These are phyloP conservation scores for Kodamaea plutei DNA, from an alignment of 1,139 yeast genomes.

Conservation along the genomic window DNA sequence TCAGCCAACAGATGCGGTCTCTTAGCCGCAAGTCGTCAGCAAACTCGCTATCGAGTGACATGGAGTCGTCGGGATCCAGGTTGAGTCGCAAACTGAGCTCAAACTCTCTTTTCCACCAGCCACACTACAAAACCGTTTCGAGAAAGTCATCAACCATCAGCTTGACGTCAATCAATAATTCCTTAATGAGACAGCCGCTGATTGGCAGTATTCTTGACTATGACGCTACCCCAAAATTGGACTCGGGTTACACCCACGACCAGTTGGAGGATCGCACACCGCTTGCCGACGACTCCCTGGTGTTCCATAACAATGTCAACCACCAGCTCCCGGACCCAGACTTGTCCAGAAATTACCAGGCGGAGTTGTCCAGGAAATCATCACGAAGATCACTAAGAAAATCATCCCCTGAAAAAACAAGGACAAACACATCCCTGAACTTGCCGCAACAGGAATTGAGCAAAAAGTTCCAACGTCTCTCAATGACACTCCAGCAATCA, in stretches of 20 bases:
- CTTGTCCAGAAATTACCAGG: constrained; percentile 5
- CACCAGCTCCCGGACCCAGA: constrained; percentile 14
- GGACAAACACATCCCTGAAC: too few relatives aligned
- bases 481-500: constrained; percentile 35
- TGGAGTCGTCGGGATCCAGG: neutral
- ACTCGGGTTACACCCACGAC: constrained; percentile 9
- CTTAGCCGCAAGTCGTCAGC: constrained; percentile 16
- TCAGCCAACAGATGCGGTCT: neutral
- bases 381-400: constrained; percentile 3
- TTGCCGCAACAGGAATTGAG: constrained; percentile 37
- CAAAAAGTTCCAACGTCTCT: constrained; percentile 37
- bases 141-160: constrained; percentile 15
- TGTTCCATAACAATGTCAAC: constrained; percentile 11
- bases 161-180: constrained; percentile 32
- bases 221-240: constrained; percentile 28
- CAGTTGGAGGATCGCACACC: constrained; percentile 31
- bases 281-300: constrained; percentile 13
- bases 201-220: constrained; percentile 6
- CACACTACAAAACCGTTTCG: constrained; percentile 3
- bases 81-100: constrained; percentile 6
- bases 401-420: too few relatives aligned
- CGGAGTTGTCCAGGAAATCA: too few relatives aligned
- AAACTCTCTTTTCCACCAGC: constrained; percentile 7
- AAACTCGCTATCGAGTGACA: constrained; percentile 4
- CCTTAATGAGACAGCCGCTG: constrained; percentile 22